phyloP scores from a whole-genome alignment of 352 stramenopile genomes.

The Blastocystis sp. region DNA sequence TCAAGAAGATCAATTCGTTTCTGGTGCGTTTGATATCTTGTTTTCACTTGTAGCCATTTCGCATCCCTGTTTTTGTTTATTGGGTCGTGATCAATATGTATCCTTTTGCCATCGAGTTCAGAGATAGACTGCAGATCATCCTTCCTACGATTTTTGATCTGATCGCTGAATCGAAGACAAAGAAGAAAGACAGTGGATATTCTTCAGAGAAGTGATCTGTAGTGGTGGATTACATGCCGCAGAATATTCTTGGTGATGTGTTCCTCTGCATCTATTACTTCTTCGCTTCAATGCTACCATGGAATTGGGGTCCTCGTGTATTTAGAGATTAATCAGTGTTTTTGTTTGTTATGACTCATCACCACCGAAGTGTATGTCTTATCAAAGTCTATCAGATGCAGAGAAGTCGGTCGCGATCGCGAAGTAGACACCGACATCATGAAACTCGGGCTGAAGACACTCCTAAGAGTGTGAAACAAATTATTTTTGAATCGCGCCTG shows the following conservation, averaged over 20 bases:
- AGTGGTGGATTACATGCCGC: constrained; percentile 37
- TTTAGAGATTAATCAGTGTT: constrained; percentile 28
- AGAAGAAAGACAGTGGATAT: background rate
- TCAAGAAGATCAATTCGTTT: constrained; percentile 11
- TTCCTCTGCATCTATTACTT: constrained; percentile 37
- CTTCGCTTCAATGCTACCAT: constrained; percentile 13
- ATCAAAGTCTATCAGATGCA: background rate
- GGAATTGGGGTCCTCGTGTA: constrained; percentile 32
- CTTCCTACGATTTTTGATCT: background rate
- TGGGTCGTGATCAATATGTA: background rate
- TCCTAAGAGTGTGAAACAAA: constrained; percentile 41
- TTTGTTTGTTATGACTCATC: constrained; percentile 9
- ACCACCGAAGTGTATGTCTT: background rate
- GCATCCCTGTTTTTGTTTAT: background rate
- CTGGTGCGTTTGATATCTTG: background rate
- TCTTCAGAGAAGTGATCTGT: background rate
- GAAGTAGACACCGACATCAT: background rate
- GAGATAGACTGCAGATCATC: background rate
- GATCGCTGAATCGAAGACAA: background rate
- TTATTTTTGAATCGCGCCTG: constrained; percentile 63
- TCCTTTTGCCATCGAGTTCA: background rate
- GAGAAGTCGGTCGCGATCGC: constrained; percentile 50
- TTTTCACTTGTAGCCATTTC: background rate
- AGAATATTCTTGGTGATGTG: constrained; percentile 8
- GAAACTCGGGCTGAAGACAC: background rate